phyloP scores from a whole-genome alignment of 352 stramenopile genomes.

The Phytophthora lateralis region DNA sequence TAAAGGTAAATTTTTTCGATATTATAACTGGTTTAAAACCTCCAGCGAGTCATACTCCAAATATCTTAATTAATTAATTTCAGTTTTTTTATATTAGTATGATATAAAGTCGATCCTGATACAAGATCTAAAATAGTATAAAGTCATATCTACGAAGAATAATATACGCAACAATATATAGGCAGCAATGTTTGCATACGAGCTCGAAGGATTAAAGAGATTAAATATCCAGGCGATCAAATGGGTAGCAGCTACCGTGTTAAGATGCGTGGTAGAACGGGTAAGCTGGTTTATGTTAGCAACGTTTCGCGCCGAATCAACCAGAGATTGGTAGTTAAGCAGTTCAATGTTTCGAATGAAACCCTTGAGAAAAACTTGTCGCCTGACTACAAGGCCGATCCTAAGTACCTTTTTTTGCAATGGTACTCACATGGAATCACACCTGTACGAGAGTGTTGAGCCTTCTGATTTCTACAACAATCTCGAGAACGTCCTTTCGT shows the following conservation, averaged over 20 bases:
- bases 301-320: background rate
- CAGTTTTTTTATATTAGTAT: conserved; percentile 14
- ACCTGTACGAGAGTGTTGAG: conserved; percentile 2
- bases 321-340: background rate
- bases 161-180: too few relatives aligned
- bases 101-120: conserved; percentile 7
- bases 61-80: too few relatives aligned
- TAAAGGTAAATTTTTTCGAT: too few relatives aligned
- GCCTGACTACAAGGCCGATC: conserved; percentile 7
- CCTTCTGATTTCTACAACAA: conserved; percentile 9
- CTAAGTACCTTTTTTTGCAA: conserved; percentile 12
- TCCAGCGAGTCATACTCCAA: too few relatives aligned
- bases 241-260: too few relatives aligned
- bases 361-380: conserved; percentile 8
- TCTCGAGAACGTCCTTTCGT: conserved; percentile 4
- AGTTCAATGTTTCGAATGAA: background rate
- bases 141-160: too few relatives aligned
- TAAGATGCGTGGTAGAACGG: too few relatives aligned
- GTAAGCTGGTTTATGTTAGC: too few relatives aligned
- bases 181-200: conserved; percentile 7
- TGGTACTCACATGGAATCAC: conserved; percentile 1
- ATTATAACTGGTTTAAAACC: too few relatives aligned
- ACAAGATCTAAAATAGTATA: too few relatives aligned
- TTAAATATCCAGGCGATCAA: background rate
- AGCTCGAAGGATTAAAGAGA: background rate